Evolutionary conservation across 2,329 filamentous ascomycete genomes (phyloP).

Genomic region (Pyricularia sp.): DNA sequence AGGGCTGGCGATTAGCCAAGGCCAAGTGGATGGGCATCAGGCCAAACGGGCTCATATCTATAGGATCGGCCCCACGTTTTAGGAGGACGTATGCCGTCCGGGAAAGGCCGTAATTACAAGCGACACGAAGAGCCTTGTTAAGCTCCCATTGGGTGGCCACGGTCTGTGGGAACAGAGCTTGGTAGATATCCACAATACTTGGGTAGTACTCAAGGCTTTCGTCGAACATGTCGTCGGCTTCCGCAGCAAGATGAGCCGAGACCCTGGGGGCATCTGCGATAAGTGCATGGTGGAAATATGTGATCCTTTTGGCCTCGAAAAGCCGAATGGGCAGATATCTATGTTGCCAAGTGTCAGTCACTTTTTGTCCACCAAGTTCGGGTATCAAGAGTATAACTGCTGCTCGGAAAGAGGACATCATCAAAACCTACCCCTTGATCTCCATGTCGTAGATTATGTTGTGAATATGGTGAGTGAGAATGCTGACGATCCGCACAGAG

Average conservation of each 20-base stretch:
- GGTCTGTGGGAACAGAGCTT: background rate
- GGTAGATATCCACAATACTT: background rate
- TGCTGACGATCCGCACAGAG: background rate
- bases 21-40: background rate
- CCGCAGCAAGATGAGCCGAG: background rate
- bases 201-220: background rate
- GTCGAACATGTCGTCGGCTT: background rate
- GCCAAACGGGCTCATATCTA: background rate
- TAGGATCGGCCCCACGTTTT: background rate
- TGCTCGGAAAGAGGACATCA: background rate
- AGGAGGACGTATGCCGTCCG: background rate
- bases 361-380: background rate
- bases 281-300: slow-evolving; percentile 2
- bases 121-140: background rate
- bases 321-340: background rate
- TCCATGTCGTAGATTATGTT: background rate
- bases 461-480: background rate
- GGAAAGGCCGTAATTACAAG: background rate
- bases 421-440: background rate
- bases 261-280: slow-evolving; percentile 3
- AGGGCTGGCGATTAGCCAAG: background rate
- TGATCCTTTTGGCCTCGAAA: background rate
- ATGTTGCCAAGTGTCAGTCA: background rate
- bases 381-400: background rate
- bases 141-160: background rate